Evolutionary conservation across 2,329 filamentous ascomycete genomes (phyloP).

Genomic region (Trichoderma breve): DNA sequence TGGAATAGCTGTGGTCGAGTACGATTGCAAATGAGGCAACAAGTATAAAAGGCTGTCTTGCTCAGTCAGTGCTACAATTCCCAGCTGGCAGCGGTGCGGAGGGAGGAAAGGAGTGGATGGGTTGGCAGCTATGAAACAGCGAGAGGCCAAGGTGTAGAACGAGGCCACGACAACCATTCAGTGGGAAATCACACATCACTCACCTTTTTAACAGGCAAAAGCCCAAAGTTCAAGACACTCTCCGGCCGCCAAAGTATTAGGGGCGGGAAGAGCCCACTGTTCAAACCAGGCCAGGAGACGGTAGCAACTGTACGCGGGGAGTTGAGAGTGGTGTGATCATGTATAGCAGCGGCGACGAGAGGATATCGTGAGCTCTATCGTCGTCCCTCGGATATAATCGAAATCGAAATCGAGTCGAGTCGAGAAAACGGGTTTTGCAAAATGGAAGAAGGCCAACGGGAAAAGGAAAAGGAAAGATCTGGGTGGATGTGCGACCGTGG

Average conservation of each 20-base stretch:
- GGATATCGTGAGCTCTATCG: not conserved
- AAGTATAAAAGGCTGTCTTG: not conserved
- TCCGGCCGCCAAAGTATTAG: conserved; percentile 9
- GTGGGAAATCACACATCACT: not conserved
- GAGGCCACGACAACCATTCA: not conserved
- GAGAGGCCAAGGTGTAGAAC: not conserved
- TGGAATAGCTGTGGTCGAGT: conserved; percentile 1
- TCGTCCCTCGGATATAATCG: not conserved
- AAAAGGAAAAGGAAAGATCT: conserved; percentile 8
- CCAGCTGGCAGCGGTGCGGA: not conserved
- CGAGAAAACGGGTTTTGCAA: not conserved
- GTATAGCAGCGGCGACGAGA: not conserved
- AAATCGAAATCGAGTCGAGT: not conserved
- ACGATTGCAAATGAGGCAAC: conserved; percentile 6
- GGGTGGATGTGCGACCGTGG: conserved; percentile 19
- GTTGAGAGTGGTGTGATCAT: not conserved
- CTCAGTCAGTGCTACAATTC: not conserved
- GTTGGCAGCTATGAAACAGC: not conserved
- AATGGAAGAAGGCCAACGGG: not conserved
- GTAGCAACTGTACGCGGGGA: not conserved
- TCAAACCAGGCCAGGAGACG: not conserved
- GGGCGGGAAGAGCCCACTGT: conserved; percentile 8
- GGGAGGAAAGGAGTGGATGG: not conserved
- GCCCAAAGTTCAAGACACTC: conserved; percentile 14
- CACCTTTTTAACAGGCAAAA: not conserved